Base-by-base conservation (phyloP, 768 basidiomycete species). In the Boletus vinaceobasis region DNA sequence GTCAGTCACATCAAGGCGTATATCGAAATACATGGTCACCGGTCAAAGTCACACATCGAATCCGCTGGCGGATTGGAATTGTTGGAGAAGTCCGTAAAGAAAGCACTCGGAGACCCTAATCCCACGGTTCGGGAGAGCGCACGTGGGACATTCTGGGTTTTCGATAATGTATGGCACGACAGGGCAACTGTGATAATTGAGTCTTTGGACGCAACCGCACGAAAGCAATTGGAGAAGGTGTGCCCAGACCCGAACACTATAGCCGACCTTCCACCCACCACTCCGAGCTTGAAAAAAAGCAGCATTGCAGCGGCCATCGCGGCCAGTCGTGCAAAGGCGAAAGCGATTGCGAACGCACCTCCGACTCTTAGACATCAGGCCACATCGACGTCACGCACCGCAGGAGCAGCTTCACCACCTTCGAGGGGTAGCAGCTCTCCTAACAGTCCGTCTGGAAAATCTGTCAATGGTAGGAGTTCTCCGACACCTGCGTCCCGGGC, bases 221-320 rank as follows among this genome's bases (percentile, higher is more conserved):
- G 84, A 57, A 96, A 90, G 71, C 88, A 93, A 70, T 73, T 98
- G 32, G 93, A 97, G 66, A 95, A 88, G 72, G 83, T 75, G 2
- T 91, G 92, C 60, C 91, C 93, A 1, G 75, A 82, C 62, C 81
- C 82, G 5, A 74, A 75, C 38, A 66, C 51, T 11, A 60, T 77
- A 19, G 73, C 72, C 13, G 59, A 65, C 26, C 65, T 77, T 26
- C 73, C 79, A 31, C 77, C 80, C 3, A 81, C 81, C 8, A 82
- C 87, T 15, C 82, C 81, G 48, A 72, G 69, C 50, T 69, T 70
- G 50, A 93, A 93, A 74, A 93, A 93, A 71, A 83, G 82, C 43
- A 91, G 90, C 54, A 77, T 94, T 52, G 87, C 90, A 38, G 90
- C 93, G 9, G 84, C 90, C 23, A 90, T 95, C 62, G 93, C 93